Evolutionary conservation across 164 flowering plant species (phyloP), one percentile per base, ranked within the genome.

Genomic region (Magnolia officinalis): DNA sequence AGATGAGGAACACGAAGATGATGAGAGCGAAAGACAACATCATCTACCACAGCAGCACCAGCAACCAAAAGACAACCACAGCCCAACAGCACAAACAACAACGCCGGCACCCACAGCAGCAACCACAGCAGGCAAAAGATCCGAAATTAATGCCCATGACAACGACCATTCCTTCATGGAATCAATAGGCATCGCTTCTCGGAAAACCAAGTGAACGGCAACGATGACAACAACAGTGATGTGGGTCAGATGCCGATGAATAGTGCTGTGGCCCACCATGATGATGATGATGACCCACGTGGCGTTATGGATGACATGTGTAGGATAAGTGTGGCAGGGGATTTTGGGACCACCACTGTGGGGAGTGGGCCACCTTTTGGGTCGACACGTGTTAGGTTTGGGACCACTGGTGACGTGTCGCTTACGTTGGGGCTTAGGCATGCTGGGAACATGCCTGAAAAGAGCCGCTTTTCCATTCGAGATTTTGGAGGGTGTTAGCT

Each of bases 351-450:
- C 50, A 16, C 71, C 11, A 11, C 61, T 55, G 61, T 55, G 61
- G 71, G 49, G 45, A 68, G 31, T 29, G 49, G 49, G 71, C n/a
- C 71, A 37, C 71, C 37, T 14, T 68, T 68, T 6, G 71, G 50
- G 2, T 37, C 49, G 8, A 26, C 71, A 14, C 2, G n/a, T 68
- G 71, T 31, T 2, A 68, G 71, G 65, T 75, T 75, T 66, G 50
- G 78, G 67, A 24, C 58, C 75, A 80, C 82, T 0, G 92, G 95
- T 26, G 94, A 91, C 75, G 92, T 93, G 76, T 93, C 98, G 0
- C 93, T 93, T 72, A 93, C 98, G 9, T 81, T 93, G 61, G 96
- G 98, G 67, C 89, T 93, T 6, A 89, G 91, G 67, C 98, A 93
- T 61, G 85, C 91, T 63, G 95, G 96, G 16, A 90, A 87, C 83